phyloP scores from a whole-genome alignment of 371 early-diverging fungal species.

The Rhizopus microsporus region DNA sequence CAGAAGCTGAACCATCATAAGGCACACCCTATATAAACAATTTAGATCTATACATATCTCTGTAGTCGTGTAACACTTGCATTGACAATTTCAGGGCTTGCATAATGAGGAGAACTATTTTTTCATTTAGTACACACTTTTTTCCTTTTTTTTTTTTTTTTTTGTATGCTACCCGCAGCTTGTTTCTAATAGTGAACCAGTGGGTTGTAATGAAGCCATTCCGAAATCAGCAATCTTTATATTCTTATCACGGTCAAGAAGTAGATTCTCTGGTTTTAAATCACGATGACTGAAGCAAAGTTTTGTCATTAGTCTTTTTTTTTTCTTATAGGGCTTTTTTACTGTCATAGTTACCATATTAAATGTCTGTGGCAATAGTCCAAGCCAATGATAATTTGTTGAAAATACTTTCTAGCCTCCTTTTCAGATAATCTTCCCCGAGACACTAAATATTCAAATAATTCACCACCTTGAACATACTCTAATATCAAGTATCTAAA shows the following conservation, averaged over 20 bases:
- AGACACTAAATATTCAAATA: slow-evolving; percentile 32
- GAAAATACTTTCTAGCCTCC: slow-evolving; percentile 86
- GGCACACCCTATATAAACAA: slow-evolving; percentile 68
- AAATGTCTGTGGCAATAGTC: slow-evolving; percentile 84
- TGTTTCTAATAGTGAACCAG: slow-evolving; percentile 66
- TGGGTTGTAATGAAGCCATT: slow-evolving; percentile 75
- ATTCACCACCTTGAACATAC: slow-evolving; percentile 46
- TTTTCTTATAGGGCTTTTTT: not conserved
- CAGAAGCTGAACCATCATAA: slow-evolving; percentile 74
- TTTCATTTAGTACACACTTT: slow-evolving; percentile 37
- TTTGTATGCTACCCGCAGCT: slow-evolving; percentile 68
- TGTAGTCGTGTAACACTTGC: slow-evolving; percentile 27
- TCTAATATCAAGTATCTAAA: slow-evolving; percentile 63
- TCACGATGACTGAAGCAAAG: slow-evolving; percentile 82
- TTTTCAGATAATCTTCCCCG: slow-evolving; percentile 53
- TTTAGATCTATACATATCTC: slow-evolving; percentile 4
- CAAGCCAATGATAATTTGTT: slow-evolving; percentile 91
- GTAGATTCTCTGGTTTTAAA: slow-evolving; percentile 93
- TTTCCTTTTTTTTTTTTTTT: slow-evolving; percentile 55
- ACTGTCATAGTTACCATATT: slow-evolving; percentile 35
- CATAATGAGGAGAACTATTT: slow-evolving; percentile 82
- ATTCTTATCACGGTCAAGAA: slow-evolving; percentile 75
- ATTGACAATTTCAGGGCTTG: slow-evolving; percentile 87
- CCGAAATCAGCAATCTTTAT: slow-evolving; percentile 88
- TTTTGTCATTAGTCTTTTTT: not conserved